These are phyloP conservation scores for Cryphonectria parasitica DNA, from an alignment of 2,329 filamentous ascomycete genomes.

Conservation along the genomic window DNA sequence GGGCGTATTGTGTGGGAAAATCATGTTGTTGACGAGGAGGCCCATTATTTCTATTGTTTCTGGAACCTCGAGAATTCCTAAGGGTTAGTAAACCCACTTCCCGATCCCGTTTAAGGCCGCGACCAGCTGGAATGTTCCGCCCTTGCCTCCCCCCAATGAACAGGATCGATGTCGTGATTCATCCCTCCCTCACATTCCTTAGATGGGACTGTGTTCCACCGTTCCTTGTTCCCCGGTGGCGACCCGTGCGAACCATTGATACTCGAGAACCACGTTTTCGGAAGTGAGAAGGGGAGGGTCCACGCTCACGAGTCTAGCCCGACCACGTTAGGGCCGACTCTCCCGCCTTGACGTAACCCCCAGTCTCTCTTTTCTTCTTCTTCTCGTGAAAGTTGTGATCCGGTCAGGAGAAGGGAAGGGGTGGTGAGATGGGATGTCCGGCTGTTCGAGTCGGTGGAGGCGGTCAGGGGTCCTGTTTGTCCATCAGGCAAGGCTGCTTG, in stretches of 20 bases:
- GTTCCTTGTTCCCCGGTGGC: slow-evolving; percentile 13
- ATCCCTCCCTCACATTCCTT: slow-evolving; percentile 16
- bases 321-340: not conserved
- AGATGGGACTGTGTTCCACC: slow-evolving; percentile 7
- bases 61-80: slow-evolving; percentile 5
- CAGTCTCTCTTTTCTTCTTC: not conserved
- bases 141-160: slow-evolving; percentile 8
- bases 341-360: slow-evolving; percentile 9
- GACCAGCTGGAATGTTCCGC: slow-evolving; percentile 12
- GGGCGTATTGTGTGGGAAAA: not conserved
- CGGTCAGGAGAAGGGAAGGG: slow-evolving; percentile 11
- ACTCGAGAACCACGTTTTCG: slow-evolving; percentile 8
- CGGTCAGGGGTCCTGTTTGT: slow-evolving; percentile 21
- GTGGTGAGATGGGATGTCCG: not conserved
- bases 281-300: not conserved
- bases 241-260: slow-evolving; percentile 8
- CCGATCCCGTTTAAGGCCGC: slow-evolving; percentile 2
- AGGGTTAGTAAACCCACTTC: not conserved
- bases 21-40: slow-evolving; percentile 5
- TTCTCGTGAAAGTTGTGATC: slow-evolving; percentile 4
- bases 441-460: slow-evolving; percentile 16
- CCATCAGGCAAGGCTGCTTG: slow-evolving; percentile 1
- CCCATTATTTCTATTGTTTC: not conserved
- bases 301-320: slow-evolving; percentile 6
- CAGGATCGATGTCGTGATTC: slow-evolving; percentile 14